Evolutionary conservation across 2,329 filamentous ascomycete genomes (phyloP).

Genomic region (Cephalotrichum gorgonifer): DNA sequence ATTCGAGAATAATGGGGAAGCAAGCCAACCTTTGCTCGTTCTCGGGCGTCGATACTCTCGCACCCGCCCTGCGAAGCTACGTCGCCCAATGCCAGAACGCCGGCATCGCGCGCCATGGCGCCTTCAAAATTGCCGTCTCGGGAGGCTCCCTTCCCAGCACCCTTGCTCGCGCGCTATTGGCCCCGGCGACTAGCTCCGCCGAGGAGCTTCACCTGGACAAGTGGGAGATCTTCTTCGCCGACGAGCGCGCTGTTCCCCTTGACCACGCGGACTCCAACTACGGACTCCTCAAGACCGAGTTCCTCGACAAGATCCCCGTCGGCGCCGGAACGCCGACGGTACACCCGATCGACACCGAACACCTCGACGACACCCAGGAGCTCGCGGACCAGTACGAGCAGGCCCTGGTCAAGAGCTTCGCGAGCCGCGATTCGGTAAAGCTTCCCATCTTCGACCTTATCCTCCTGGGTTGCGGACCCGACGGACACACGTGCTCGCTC

Average conservation of each 20-base stretch:
- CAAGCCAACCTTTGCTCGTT: constrained; percentile 74
- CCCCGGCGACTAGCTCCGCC: constrained; percentile 35
- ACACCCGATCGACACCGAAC: constrained; percentile 60
- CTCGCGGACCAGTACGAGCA: constrained; percentile 92
- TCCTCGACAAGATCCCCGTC: constrained; percentile 77
- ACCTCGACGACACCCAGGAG: constrained; percentile 73
- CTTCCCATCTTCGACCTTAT: constrained; percentile 92
- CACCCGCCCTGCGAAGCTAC: constrained; percentile 68
- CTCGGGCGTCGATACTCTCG: constrained; percentile 57
- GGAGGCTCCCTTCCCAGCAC: constrained; percentile 87
- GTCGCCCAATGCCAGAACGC: constrained; percentile 72
- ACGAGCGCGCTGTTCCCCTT: constrained; percentile 89
- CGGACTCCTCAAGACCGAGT: constrained; percentile 71
- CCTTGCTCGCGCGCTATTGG: constrained; percentile 73
- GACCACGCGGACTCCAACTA: constrained; percentile 94
- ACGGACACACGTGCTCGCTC: constrained; percentile 93
- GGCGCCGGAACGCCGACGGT: constrained; percentile 58
- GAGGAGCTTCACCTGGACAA: constrained; percentile 68
- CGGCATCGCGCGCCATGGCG: constrained; percentile 67
- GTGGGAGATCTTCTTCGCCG: constrained; percentile 98
- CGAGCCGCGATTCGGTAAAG: constrained; percentile 85
- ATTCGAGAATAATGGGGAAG: constrained; percentile 37
- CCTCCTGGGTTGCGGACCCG: constrained; percentile 85
- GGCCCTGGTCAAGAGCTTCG: constrained; percentile 73
- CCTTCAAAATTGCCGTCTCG: constrained; percentile 87